Conservation (phyloP, 2,329 filamentous ascomycete species). For the Beauveria sp. region DNA sequence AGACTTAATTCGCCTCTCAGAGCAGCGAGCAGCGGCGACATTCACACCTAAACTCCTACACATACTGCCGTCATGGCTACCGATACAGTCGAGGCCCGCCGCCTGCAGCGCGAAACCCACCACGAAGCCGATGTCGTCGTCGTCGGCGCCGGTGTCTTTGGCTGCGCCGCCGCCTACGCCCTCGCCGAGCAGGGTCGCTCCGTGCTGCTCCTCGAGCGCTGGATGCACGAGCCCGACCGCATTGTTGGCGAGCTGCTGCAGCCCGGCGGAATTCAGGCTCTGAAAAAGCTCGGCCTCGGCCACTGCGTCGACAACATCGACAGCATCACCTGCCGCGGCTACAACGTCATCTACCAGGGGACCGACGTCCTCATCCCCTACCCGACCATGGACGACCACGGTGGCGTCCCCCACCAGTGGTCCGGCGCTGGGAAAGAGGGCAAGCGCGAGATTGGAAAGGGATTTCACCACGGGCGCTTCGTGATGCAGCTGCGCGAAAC, state of each 20-base stretch:
- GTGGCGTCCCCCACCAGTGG: slow-evolving; percentile 32
- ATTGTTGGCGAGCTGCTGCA: slow-evolving; percentile 95
- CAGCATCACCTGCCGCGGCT: slow-evolving; percentile 72
- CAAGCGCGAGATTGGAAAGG: slow-evolving; percentile 57
- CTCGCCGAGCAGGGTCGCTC: slow-evolving; percentile 84
- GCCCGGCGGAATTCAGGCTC: slow-evolving; percentile 76
- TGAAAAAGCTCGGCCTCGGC: slow-evolving; percentile 70
- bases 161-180: slow-evolving; percentile 77
- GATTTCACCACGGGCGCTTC: slow-evolving; percentile 93
- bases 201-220: slow-evolving; percentile 82
- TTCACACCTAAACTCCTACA: neutral
- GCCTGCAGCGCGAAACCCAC: slow-evolving; percentile 42
- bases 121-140: slow-evolving; percentile 79
- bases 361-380: slow-evolving; percentile 71
- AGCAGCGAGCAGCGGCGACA: neutral
- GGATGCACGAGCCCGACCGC: slow-evolving; percentile 84
- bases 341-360: slow-evolving; percentile 78
- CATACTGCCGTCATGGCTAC: slow-evolving; percentile 7
- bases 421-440: slow-evolving; percentile 25
- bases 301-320: slow-evolving; percentile 87
- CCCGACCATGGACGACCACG: slow-evolving; percentile 51
- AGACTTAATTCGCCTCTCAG: neutral
- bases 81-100: slow-evolving; percentile 31
- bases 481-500: slow-evolving; percentile 73
- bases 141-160: slow-evolving; percentile 84